Percentiles rank a stretch among this genome's conserved stretches.
Conservation (phyloP, 768 basidiomycete species). For the Leccinum obscurum region DNA sequence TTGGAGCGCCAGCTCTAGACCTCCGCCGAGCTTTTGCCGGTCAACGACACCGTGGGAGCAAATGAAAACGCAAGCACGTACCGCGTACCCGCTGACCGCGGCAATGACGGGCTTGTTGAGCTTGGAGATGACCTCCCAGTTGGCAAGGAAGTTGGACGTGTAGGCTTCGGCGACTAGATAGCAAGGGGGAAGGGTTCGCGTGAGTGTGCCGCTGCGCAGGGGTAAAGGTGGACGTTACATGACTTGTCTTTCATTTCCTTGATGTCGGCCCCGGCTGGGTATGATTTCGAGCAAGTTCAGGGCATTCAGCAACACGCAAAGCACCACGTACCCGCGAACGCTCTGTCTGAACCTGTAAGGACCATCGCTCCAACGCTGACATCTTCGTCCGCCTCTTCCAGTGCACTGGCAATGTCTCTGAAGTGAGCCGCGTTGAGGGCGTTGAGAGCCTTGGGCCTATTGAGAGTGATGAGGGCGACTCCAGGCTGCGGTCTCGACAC, state of each 20-base stretch:
- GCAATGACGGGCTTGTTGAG: constrained; percentile 94
- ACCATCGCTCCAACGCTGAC: constrained; percentile 79
- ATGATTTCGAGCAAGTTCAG: background rate
- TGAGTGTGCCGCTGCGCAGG: background rate
- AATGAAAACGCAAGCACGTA: constrained; percentile 39
- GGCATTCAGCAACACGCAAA: background rate
- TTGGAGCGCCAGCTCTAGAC: constrained; percentile 95
- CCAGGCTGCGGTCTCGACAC: constrained; percentile 65
- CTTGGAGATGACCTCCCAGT: constrained; percentile 73
- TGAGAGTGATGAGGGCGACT: constrained; percentile 81
- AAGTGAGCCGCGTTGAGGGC: constrained; percentile 84
- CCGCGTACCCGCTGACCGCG: constrained; percentile 93
- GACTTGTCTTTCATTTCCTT: constrained; percentile 99
- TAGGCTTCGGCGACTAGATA: constrained; percentile 79
- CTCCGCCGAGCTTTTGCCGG: constrained; percentile 82
- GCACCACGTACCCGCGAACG: constrained; percentile 77
- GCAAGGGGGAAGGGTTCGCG: background rate
- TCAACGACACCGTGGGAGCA: background rate
- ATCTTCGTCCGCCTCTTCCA: constrained; percentile 71
- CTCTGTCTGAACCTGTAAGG: constrained; percentile 87
- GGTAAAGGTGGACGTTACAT: constrained; percentile 50
- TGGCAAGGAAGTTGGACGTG: constrained; percentile 78
- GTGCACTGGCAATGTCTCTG: constrained; percentile 75
- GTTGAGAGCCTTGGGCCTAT: constrained; percentile 88
- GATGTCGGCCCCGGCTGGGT: constrained; percentile 91